Conservation (phyloP, 2,329 filamentous ascomycete genomes). For the Cordyceps pruinosa region DNA sequence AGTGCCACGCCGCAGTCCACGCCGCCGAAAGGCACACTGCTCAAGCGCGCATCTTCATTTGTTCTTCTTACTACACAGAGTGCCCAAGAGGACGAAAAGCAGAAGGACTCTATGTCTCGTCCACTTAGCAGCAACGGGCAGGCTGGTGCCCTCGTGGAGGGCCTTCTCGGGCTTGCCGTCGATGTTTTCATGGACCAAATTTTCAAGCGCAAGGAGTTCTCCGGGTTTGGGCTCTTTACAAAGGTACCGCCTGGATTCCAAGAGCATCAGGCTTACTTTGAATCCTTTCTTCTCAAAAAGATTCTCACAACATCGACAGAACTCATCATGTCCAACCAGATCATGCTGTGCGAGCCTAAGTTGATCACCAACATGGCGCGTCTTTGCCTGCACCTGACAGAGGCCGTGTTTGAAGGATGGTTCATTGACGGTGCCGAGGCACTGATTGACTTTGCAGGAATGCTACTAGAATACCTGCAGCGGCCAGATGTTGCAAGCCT, state of each 20-base stretch:
- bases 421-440: conserved; percentile 82
- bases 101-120: conserved; percentile 44
- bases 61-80: conserved; percentile 71
- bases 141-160: conserved; percentile 62
- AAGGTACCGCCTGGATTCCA: conserved; percentile 89
- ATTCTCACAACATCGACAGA: conserved; percentile 65
- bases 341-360: conserved; percentile 69
- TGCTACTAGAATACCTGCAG: conserved; percentile 81
- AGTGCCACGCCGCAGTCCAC: conserved; percentile 41
- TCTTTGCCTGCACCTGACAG: conserved; percentile 72
- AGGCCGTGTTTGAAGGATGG: conserved; percentile 93
- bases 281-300: conserved; percentile 77
- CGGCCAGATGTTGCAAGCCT: conserved; percentile 70
- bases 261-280: conserved; percentile 92
- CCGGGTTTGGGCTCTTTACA: conserved; percentile 75
- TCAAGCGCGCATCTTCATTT: conserved; percentile 83
- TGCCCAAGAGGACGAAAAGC: conserved; percentile 36
- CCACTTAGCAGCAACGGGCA: background rate
- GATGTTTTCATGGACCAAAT: conserved; percentile 81
- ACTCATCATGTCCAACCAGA: conserved; percentile 63
- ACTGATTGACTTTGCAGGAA: conserved; percentile 79
- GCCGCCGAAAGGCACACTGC: conserved; percentile 49
- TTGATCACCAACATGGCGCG: conserved; percentile 81
- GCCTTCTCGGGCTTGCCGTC: conserved; percentile 69
- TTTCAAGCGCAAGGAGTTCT: conserved; percentile 80